phyloP scores from a whole-genome alignment of 257 asterid species.

The Salvia miltiorrhiza region DNA sequence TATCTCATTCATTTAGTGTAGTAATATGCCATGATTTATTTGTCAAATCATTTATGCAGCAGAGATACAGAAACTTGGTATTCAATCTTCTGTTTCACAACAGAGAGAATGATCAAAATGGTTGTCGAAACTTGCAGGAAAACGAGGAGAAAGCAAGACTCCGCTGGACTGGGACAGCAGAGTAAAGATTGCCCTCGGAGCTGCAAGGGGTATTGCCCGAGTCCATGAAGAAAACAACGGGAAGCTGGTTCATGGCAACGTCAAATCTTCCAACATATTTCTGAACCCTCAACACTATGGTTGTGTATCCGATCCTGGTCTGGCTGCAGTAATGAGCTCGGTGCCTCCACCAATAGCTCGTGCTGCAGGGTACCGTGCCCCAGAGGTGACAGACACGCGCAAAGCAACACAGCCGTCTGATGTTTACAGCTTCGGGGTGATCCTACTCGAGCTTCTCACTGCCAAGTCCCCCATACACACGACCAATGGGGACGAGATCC shows the following conservation, averaged over 20 bases:
- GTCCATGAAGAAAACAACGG: constrained; percentile 62
- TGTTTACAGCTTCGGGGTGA: constrained; percentile 72
- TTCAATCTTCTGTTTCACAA: background rate
- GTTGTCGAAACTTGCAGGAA: constrained; percentile 29
- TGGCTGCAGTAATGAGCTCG: constrained; percentile 58
- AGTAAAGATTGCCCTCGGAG: constrained; percentile 61
- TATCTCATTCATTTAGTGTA: too few species aligned
- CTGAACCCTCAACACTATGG: constrained; percentile 60
- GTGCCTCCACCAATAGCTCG: constrained; percentile 66
- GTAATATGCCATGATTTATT: background rate
- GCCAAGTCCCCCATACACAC: constrained; percentile 71
- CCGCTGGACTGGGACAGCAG: constrained; percentile 72
- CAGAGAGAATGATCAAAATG: background rate
- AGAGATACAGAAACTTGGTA: background rate
- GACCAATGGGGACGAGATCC: constrained; percentile 54
- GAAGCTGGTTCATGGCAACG: constrained; percentile 69
- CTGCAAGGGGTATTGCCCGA: constrained; percentile 72
- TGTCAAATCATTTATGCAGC: background rate
- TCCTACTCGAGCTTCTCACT: constrained; percentile 69
- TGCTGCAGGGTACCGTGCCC: constrained; percentile 76
- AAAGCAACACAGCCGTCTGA: constrained; percentile 72
- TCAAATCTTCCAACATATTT: constrained; percentile 72
- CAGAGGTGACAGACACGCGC: constrained; percentile 68
- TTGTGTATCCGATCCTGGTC: constrained; percentile 71
- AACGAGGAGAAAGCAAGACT: constrained; percentile 45